Percentiles rank a stretch among this genome's conserved stretches.
Evolutionary conservation across 2,329 filamentous ascomycete genomes (phyloP).

Genomic region (Aspergillus uvarum): DNA sequence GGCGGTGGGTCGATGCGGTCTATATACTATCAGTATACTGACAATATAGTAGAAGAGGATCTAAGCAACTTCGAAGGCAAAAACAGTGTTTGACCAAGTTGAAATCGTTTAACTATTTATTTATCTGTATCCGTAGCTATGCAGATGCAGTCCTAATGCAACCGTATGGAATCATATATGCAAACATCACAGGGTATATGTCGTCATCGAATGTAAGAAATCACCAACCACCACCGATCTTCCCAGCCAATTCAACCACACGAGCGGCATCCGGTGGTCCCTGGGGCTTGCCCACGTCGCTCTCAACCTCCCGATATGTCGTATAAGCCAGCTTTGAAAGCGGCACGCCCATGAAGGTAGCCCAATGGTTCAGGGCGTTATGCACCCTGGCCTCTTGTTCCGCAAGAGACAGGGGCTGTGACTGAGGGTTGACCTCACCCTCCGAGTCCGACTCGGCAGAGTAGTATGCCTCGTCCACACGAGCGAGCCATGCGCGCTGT

Average conservation of each 20-base stretch:
- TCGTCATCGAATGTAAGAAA: slow-evolving; percentile 18
- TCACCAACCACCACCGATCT: slow-evolving; percentile 92
- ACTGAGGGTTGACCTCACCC: slow-evolving; percentile 29
- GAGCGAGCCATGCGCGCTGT: slow-evolving; percentile 80
- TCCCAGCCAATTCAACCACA: slow-evolving; percentile 84
- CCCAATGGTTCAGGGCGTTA: slow-evolving; percentile 74
- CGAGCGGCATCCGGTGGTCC: slow-evolving; percentile 66
- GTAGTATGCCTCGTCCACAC: slow-evolving; percentile 87
- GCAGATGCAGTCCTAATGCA: slow-evolving; percentile 5
- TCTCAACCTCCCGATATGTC: slow-evolving; percentile 87
- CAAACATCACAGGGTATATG: slow-evolving; percentile 19
- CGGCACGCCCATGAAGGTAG: slow-evolving; percentile 66
- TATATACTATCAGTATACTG: no score
- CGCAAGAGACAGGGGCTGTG: slow-evolving; percentile 24
- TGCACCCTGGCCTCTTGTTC: slow-evolving; percentile 50
- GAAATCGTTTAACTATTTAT: slow-evolving; percentile 1
- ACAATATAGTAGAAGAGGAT: no score
- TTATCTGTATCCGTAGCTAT: slow-evolving; percentile 8
- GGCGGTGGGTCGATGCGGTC: background rate
- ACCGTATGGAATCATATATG: background rate
- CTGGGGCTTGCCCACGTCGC: slow-evolving; percentile 82
- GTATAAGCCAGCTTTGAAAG: slow-evolving; percentile 76
- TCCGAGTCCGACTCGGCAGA: slow-evolving; percentile 64
- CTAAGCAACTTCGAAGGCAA: no score
- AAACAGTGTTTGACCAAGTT: no score